Conservation (phyloP, 768 basidiomycete species). For the Inosperma sp. region DNA sequence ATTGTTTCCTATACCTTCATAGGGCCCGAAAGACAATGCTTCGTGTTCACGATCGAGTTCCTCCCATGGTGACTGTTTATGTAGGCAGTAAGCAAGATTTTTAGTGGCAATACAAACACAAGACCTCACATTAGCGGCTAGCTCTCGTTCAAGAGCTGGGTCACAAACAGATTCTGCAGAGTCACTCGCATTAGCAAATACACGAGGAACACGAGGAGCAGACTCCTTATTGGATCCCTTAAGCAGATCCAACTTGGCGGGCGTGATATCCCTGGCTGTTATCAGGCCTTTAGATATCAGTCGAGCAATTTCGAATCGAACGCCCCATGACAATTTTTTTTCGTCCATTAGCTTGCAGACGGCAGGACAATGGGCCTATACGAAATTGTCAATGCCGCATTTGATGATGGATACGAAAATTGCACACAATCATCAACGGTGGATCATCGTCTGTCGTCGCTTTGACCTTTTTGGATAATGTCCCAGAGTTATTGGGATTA, state of each 20-base stretch:
- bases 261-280: conserved; percentile 25
- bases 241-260: conserved; percentile 22
- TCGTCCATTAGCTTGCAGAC: conserved; percentile 10
- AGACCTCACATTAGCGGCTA: conserved; percentile 17
- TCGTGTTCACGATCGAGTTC: conserved; percentile 56
- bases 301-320: conserved; percentile 41
- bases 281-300: conserved; percentile 26
- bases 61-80: conserved; percentile 51
- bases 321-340: conserved; percentile 11
- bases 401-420: not conserved
- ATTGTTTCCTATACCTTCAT: conserved; percentile 40
- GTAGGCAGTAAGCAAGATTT: not conserved
- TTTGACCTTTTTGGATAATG: not conserved
- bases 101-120: not conserved
- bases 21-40: conserved; percentile 31
- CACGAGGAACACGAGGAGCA: conserved; percentile 9
- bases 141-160: conserved; percentile 20
- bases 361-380: conserved; percentile 14
- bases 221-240: conserved; percentile 14
- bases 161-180: not conserved
- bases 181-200: conserved; percentile 3
- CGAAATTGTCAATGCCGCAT: not conserved
- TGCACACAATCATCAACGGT: not conserved
- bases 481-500: not conserved
- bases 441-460: not conserved